Evolutionary conservation across 768 basidiomycete genomes (phyloP), one percentile per base, ranked within the genome.

Genomic region (Suillus subaureus): DNA sequence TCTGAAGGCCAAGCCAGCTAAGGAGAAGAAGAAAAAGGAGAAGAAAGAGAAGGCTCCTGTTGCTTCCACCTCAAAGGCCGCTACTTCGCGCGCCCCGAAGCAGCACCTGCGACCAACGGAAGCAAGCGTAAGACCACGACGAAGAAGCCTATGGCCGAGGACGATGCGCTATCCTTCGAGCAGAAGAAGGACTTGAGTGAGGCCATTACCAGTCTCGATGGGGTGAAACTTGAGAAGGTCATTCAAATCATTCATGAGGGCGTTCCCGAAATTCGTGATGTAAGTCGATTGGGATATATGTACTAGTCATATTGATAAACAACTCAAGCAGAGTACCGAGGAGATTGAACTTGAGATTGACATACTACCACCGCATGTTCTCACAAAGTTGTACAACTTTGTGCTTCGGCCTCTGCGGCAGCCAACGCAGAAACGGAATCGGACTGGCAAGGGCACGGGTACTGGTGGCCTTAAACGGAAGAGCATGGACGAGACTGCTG

Each of bases 291-390:
- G 7, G 11, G 16, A 18, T n/a, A 16, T 35, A 9, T 61, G 78
- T 23, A 26, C 40, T 35, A 52, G n/a, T 42, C 43, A 66, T 64
- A 66, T 72, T 66, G 67, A 65, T 61, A 16, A 52, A 66, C 35
- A 61, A 69, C n/a, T 49, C 68, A 63, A 66, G 67, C 81, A 95
- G 93, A 95, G 93, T 77, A 92, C 91, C 55, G 95, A 98, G 78
- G 97, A 99, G 81, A 98, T 99, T 73, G 97, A 99, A 77, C 87
- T 99, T 51, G 97, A 99, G 79, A 99, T 99, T 73, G 97, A 99
- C 74, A 82, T 88, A 47, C 82, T 99, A 39, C 96, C 97, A 58
- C 83, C 92, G 8, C 77, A 85, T 37, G 96, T 97, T 54, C 87
- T 98, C 62, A 91, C 92, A 62, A 94, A 94, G 79, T 85, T 99